Percentiles rank a stretch among this genome's conserved stretches.
Conservation (phyloP, 768 basidiomycete genomes). For the Leccinellum rugosiceps region DNA sequence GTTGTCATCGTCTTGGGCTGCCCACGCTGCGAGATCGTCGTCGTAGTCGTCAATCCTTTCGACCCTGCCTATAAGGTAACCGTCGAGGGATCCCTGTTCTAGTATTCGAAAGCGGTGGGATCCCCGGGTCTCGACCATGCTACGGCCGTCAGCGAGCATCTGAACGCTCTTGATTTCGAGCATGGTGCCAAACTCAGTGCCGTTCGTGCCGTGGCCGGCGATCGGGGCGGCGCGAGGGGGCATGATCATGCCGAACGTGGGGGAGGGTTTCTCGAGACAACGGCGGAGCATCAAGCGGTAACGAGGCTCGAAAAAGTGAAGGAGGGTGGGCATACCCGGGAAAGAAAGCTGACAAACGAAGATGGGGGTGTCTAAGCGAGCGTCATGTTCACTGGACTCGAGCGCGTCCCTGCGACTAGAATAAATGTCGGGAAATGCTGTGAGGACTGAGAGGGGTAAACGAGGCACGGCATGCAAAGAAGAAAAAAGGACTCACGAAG, state of each 20-base stretch:
- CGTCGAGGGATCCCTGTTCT: slow-evolving; percentile 81
- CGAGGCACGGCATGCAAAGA: slow-evolving; percentile 4
- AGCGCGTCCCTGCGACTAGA: slow-evolving; percentile 61
- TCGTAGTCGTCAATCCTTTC: slow-evolving; percentile 52
- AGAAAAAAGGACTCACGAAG: slow-evolving; percentile 48
- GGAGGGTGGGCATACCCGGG: slow-evolving; percentile 83
- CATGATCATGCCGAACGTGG: slow-evolving; percentile 94
- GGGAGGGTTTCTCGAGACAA: slow-evolving; percentile 73
- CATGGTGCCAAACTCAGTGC: slow-evolving; percentile 83
- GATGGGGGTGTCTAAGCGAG: slow-evolving; percentile 83
- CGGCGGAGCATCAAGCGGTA: slow-evolving; percentile 96
- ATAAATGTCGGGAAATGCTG: slow-evolving; percentile 65
- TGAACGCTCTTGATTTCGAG: slow-evolving; percentile 83
- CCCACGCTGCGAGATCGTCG: slow-evolving; percentile 32
- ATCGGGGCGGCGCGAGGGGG: slow-evolving; percentile 44
- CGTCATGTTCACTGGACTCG: slow-evolving; percentile 72
- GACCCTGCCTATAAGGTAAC: slow-evolving; percentile 83
- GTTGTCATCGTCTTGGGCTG: slow-evolving; percentile 9
- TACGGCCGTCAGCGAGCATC: slow-evolving; percentile 86
- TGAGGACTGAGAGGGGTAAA: slow-evolving; percentile 47
- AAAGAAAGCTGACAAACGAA: slow-evolving; percentile 89
- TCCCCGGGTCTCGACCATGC: slow-evolving; percentile 77
- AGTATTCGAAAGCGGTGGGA: slow-evolving; percentile 77
- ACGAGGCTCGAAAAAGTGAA: slow-evolving; percentile 94
- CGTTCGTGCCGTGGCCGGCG: slow-evolving; percentile 17